A percentile compares a stretch with the other conserved stretches of the same genome.
phyloP scores from a whole-genome alignment of 2,329 filamentous ascomycete species.

The Calonectria leucothoes region DNA sequence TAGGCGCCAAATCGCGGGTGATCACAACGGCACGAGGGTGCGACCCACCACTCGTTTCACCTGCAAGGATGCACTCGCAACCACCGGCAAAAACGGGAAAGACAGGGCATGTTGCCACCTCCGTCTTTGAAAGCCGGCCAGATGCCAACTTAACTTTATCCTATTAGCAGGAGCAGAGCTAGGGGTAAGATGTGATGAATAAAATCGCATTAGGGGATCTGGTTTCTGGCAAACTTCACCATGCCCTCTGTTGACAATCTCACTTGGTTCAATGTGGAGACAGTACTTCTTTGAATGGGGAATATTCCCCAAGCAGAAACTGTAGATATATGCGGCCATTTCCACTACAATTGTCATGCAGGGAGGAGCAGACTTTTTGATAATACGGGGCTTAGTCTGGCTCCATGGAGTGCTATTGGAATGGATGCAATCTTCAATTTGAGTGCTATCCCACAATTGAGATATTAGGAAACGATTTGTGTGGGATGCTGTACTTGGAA shows the following conservation, averaged over 20 bases:
- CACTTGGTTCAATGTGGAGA: neutral
- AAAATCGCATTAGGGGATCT: neutral
- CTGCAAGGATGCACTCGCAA: neutral
- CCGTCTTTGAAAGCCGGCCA: neutral
- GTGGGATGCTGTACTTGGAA: neutral
- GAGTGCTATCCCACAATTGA: neutral
- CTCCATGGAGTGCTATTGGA: too few relatives aligned
- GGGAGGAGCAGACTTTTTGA: too few relatives aligned
- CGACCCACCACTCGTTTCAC: neutral
- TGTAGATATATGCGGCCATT: too few relatives aligned
- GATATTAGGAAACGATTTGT: neutral
- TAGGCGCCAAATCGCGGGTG: neutral
- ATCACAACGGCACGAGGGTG: neutral
- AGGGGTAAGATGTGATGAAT: neutral
- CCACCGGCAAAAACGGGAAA: neutral
- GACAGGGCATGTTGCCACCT: neutral
- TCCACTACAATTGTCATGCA: too few relatives aligned
- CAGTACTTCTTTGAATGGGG: neutral
- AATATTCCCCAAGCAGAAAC: neutral
- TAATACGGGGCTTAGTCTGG: too few relatives aligned
- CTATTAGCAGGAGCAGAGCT: neutral
- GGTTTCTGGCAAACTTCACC: neutral
- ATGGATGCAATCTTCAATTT: neutral
- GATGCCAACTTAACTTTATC: neutral
- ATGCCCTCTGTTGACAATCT: neutral